Conservation (phyloP, 768 basidiomycete genomes). For the Guyanaporus albipodus region DNA sequence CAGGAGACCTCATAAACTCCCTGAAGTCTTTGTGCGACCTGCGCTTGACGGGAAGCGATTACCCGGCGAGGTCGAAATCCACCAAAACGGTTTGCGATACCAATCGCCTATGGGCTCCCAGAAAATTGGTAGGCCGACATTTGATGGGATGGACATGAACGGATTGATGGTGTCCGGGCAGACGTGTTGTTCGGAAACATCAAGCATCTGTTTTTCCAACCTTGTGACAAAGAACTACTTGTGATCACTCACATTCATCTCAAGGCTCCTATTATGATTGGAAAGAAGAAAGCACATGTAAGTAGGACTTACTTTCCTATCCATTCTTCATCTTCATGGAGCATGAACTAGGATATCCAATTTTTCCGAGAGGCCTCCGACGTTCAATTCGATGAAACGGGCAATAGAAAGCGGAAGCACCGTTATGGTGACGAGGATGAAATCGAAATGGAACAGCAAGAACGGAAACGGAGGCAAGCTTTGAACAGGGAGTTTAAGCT, state of each 20-base stretch:
- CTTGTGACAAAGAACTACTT: slow-evolving; percentile 92
- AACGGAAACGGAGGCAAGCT: slow-evolving; percentile 81
- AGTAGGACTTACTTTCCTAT: slow-evolving; percentile 22
- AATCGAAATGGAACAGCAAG: slow-evolving; percentile 97
- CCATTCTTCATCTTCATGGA: not conserved
- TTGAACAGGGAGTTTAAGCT: slow-evolving; percentile 93
- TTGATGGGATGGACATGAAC: not conserved
- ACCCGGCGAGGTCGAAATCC: slow-evolving; percentile 97
- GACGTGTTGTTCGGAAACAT: slow-evolving; percentile 96
- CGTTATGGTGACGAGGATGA: slow-evolving; percentile 99
- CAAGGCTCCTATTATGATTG: slow-evolving; percentile 95
- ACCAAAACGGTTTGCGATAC: slow-evolving; percentile 95
- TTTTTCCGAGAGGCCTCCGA: slow-evolving; percentile 98
- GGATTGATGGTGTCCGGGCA: slow-evolving; percentile 29
- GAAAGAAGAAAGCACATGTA: slow-evolving; percentile 96
- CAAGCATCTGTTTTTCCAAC: slow-evolving; percentile 98
- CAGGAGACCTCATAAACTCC: slow-evolving; percentile 77
- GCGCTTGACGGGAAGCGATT: slow-evolving; percentile 92
- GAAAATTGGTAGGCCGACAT: slow-evolving; percentile 69
- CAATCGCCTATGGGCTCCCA: slow-evolving; percentile 82
- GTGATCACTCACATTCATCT: slow-evolving; percentile 94
- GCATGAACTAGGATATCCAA: slow-evolving; percentile 75
- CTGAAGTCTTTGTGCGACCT: slow-evolving; percentile 91
- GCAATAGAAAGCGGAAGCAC: slow-evolving; percentile 96
- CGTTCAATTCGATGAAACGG: slow-evolving; percentile 97